Evolutionary conservation across 164 flowering plant genomes (phyloP).

Genomic region (Amborella trichopoda): DNA sequence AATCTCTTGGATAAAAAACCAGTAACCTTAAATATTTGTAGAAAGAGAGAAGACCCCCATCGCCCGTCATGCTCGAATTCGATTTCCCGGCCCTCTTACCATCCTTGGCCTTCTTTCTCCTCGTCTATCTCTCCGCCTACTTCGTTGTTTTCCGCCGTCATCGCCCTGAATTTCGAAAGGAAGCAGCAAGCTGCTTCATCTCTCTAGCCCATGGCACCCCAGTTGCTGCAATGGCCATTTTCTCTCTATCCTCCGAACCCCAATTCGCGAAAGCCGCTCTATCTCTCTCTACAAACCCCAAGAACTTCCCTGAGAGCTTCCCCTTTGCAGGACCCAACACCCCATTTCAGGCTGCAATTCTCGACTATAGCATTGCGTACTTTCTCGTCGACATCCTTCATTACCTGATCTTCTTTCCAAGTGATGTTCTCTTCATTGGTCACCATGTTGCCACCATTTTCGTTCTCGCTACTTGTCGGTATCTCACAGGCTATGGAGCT

Average conservation of each 20-base stretch:
- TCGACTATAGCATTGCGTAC: conserved; percentile 76
- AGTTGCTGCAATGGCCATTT: conserved; percentile 45
- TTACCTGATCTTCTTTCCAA: conserved; percentile 55
- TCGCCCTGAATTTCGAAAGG: conserved; percentile 49
- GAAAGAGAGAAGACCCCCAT: no score
- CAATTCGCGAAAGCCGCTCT: no score
- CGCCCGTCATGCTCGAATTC: no score
- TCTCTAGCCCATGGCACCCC: conserved; percentile 82
- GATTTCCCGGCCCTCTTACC: no score
- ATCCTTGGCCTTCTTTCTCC: conserved; percentile 22
- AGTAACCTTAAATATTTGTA: no score
- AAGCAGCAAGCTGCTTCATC: conserved; percentile 72
- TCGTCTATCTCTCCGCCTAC: conserved; percentile 39
- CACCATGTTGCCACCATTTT: conserved; percentile 85
- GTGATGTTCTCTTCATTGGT: conserved; percentile 67
- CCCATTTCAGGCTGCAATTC: conserved; percentile 30
- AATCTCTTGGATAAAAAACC: no score
- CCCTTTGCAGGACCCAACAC: conserved; percentile 55
- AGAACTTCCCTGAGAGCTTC: no score
- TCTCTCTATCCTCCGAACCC: conserved; percentile 19
- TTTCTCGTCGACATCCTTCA: conserved; percentile 64
- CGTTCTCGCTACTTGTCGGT: conserved; percentile 73
- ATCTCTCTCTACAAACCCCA: no score
- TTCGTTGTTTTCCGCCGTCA: conserved; percentile 49
- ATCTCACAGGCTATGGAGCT: conserved; percentile 52